Evolutionary conservation across 2,329 filamentous ascomycete species (phyloP).

Genomic region (Coniochaeta sp.): DNA sequence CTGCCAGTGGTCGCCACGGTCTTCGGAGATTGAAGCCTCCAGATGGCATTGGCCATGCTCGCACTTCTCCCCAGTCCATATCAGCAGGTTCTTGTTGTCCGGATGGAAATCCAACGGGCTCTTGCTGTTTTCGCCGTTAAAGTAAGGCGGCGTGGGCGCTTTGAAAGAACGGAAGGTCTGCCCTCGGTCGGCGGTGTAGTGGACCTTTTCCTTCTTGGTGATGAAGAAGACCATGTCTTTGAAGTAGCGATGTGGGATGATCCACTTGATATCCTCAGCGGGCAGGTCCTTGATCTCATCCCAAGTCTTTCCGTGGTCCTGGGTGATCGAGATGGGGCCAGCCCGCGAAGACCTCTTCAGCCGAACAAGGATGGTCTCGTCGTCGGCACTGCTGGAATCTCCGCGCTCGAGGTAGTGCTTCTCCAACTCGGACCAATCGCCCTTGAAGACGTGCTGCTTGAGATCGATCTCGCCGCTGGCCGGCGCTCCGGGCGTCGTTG

Average conservation of each 20-base stretch:
- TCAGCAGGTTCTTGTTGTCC: conserved; percentile 77
- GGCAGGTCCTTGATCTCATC: conserved; percentile 53
- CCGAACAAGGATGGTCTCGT: conserved; percentile 64
- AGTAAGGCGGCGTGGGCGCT: conserved; percentile 48
- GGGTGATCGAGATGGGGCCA: conserved; percentile 63
- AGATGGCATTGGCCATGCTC: conserved; percentile 56
- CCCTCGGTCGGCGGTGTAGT: conserved; percentile 77
- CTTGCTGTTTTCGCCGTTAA: conserved; percentile 10
- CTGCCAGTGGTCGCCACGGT: conserved; percentile 76
- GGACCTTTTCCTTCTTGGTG: conserved; percentile 57
- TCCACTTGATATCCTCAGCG: conserved; percentile 59
- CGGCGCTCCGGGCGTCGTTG: conserved; percentile 38
- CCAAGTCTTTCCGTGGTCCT: conserved; percentile 89
- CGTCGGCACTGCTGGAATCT: conserved; percentile 52
- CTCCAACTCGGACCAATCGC: conserved; percentile 41
- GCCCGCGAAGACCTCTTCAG: conserved; percentile 22
- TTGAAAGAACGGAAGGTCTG: conserved; percentile 67
- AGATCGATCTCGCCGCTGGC: conserved; percentile 60
- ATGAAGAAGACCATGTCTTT: conserved; percentile 85
- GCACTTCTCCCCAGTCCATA: conserved; percentile 79
- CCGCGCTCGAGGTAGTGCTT: conserved; percentile 75
- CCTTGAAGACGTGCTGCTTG: conserved; percentile 56
- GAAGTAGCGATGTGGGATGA: conserved; percentile 73
- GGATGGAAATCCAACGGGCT: conserved; percentile 72
- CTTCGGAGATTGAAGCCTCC: conserved; percentile 68